Evolutionary conservation across 2,329 filamentous ascomycete species (phyloP).

Genomic region (Colletotrichum coccodes): DNA sequence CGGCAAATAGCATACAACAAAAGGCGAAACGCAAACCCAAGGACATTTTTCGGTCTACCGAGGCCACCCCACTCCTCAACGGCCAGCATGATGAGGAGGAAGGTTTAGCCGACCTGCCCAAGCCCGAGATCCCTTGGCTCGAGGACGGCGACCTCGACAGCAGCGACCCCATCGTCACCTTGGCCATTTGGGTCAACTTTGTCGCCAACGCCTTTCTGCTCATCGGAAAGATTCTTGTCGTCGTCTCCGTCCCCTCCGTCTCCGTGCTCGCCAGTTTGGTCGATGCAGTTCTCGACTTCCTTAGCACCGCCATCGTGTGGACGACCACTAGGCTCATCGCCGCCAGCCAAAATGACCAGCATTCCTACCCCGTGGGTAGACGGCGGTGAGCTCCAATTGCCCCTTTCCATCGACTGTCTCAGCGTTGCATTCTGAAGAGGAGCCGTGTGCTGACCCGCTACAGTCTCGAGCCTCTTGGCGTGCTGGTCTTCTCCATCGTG

Average conservation of each 20-base stretch:
- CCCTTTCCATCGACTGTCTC: not conserved
- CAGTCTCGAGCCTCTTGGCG: constrained; percentile 81
- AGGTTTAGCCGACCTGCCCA: constrained; percentile 47
- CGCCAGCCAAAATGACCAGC: constrained; percentile 73
- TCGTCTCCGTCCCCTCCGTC: constrained; percentile 81
- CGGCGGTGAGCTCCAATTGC: constrained; percentile 53
- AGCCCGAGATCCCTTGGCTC: constrained; percentile 73
- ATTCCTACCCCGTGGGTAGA: constrained; percentile 82
- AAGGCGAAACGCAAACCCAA: constrained; percentile 83
- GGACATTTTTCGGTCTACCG: constrained; percentile 83
- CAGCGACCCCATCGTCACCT: constrained; percentile 78
- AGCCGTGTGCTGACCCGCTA: constrained; percentile 15
- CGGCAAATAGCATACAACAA: constrained; percentile 42
- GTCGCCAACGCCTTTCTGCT: constrained; percentile 81
- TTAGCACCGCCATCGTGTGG: constrained; percentile 85
- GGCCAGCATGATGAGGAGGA: constrained; percentile 51
- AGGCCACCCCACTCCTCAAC: constrained; percentile 73
- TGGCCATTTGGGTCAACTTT: constrained; percentile 90
- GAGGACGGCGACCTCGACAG: constrained; percentile 80
- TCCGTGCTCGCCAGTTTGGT: constrained; percentile 84
- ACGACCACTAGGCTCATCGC: constrained; percentile 78
- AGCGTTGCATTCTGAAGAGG: constrained; percentile 2
- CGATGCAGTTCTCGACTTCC: constrained; percentile 82
- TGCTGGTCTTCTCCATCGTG: constrained; percentile 84
- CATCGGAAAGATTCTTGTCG: constrained; percentile 79